Conservation (phyloP, 352 stramenopile genomes). For the Pythium guiyangense region DNA sequence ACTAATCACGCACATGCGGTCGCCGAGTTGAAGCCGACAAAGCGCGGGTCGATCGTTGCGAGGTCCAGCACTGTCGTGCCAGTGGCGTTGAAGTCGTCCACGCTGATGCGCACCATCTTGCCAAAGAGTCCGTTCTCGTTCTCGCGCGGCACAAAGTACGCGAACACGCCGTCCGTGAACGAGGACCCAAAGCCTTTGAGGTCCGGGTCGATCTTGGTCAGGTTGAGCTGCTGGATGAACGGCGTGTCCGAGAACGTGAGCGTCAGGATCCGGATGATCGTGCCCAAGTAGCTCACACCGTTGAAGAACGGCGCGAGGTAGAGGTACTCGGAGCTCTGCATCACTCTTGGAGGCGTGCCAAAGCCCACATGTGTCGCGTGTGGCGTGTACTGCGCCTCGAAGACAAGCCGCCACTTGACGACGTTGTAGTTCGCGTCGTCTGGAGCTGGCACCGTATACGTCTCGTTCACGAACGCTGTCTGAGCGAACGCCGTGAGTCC, state of each 20-base stretch:
- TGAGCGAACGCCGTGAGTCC: slow-evolving; percentile 56
- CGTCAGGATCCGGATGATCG: slow-evolving; percentile 32
- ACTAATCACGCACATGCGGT: slow-evolving; percentile 42
- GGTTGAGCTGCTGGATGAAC: slow-evolving; percentile 50
- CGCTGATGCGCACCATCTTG: slow-evolving; percentile 53
- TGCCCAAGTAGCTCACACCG: slow-evolving; percentile 38
- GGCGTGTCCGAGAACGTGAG: slow-evolving; percentile 45
- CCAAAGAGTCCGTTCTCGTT: slow-evolving; percentile 58
- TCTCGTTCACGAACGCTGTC: slow-evolving; percentile 60
- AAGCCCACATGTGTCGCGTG: slow-evolving; percentile 35
- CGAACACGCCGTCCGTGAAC: slow-evolving; percentile 53
- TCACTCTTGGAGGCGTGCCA: slow-evolving; percentile 25
- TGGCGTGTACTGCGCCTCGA: slow-evolving; percentile 43
- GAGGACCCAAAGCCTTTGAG: slow-evolving; percentile 52
- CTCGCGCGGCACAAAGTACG: slow-evolving; percentile 60
- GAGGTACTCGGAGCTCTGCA: slow-evolving; percentile 53
- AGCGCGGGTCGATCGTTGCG: slow-evolving; percentile 36
- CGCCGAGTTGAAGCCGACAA: slow-evolving; percentile 58
- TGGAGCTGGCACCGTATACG: slow-evolving; percentile 34
- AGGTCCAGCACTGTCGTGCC: slow-evolving; percentile 54
- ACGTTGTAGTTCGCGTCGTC: slow-evolving; percentile 47
- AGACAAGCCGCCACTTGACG: slow-evolving; percentile 37
- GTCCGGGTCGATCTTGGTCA: slow-evolving; percentile 32
- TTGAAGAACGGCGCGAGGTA: slow-evolving; percentile 74
- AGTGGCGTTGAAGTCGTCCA: slow-evolving; percentile 32